Evolutionary conservation across 129 eudicot species (phyloP), one percentile per base, ranked within the genome.

Genomic region (Lactuca saligna): DNA sequence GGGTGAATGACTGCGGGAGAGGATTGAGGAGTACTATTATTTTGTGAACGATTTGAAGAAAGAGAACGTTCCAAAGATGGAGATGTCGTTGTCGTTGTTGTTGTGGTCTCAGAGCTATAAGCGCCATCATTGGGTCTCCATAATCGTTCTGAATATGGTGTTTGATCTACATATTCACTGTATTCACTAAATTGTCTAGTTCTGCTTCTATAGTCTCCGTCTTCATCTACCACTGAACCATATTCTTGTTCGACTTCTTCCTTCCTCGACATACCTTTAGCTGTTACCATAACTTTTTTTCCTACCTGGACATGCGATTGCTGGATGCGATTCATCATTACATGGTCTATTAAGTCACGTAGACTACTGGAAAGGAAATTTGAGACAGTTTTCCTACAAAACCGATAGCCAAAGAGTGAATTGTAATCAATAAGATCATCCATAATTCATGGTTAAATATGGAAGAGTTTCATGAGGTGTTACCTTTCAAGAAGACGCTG

Each of bases 341-440:
- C 56, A 15, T 71, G 80, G 48, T 92, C 98, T 78, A 92, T 86
- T 46, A 68, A 63, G 3, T 88, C 86, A 32, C 96, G 83, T 68
- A 88, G 56, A 46, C 61, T 62, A 65, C 98, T 88, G 0, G 82
- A 68, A 38, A 92, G 91, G 62, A 92, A 86, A 56, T 61, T 72
- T 48, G 98, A 92, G 33, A 92, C 98, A 57, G 81, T 88, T 76
- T 72, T 83, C 31, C 98, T 92, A 80, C 81, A 63, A 9, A 66
- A 57, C 49, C 20, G 16, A 61, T 33, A 14, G 4, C 9, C 48
- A 17, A 31, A 55, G 57, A 31, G 59, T 17, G 33, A 20, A 10
- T 41, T 5, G 38, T 7, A 35, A 33, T 60, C 46, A 0, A 6
- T 34, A 34, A 60, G 5, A 61, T 25, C 29, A 25, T 25, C 29